Conservation (phyloP, 495 filamentous ascomycete genomes). For the Friedmanniomyces endolithicus region DNA sequence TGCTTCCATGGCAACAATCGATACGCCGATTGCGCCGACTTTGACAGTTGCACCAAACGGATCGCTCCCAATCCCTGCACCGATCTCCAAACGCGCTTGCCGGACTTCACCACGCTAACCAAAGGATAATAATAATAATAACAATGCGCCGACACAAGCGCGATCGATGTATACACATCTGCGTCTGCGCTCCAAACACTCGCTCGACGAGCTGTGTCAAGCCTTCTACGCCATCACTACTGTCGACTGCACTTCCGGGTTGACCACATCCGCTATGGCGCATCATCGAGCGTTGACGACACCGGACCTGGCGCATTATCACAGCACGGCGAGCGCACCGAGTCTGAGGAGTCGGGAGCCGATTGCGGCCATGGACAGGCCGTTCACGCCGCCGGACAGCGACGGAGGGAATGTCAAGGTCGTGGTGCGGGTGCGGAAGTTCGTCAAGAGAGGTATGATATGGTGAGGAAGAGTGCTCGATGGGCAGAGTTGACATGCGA, state of each 20-base stretch:
- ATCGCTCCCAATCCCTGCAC: no score
- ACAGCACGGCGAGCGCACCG: conserved; percentile 30
- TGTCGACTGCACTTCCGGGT: neutral
- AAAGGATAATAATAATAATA: no score
- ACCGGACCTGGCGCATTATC: conserved; percentile 3
- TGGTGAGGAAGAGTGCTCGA: neutral
- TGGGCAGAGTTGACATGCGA: neutral
- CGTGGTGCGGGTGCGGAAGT: conserved; percentile 82
- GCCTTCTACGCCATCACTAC: conserved; percentile 13
- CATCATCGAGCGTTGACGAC: conserved; percentile 11
- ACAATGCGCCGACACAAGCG: neutral
- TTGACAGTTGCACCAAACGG: no score
- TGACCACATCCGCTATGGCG: conserved; percentile 6
- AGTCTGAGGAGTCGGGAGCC: conserved; percentile 29
- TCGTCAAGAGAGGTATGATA: conserved; percentile 66
- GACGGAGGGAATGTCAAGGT: conserved; percentile 83
- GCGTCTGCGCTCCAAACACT: conserved; percentile 7
- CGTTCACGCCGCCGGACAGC: conserved; percentile 29
- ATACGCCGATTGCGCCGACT: neutral
- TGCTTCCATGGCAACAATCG: neutral
- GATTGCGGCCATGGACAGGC: conserved; percentile 19
- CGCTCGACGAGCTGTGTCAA: conserved; percentile 11
- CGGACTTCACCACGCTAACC: no score
- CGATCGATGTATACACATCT: conserved; percentile 10
- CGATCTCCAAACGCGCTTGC: no score